Percentiles rank a stretch among this genome's conserved stretches.
These are phyloP conservation scores for Amaranthus palmeri DNA, from an alignment of 148 eudicot species.

Conservation along the genomic window DNA sequence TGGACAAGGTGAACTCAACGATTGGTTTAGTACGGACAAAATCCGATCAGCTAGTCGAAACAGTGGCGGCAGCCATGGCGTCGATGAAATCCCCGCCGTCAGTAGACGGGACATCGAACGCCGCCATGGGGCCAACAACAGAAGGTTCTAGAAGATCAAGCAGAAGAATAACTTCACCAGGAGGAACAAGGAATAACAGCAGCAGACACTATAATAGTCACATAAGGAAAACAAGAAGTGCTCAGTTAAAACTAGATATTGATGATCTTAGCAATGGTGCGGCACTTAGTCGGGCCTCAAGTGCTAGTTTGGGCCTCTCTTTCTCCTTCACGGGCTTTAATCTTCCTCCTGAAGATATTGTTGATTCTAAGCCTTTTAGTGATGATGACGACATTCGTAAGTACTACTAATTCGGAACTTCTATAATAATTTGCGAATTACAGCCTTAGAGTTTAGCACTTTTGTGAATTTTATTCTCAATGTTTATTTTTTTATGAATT, in stretches of 20 bases:
- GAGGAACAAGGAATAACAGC: constrained; percentile 26
- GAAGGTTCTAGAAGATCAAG: constrained; percentile 50
- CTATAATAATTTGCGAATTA: neutral
- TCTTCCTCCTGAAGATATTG: constrained; percentile 68
- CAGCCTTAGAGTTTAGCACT: too few relatives aligned
- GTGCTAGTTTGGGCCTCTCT: constrained; percentile 88
- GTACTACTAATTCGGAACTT: constrained; percentile 2
- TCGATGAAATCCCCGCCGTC: constrained; percentile 39
- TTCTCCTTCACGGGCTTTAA: constrained; percentile 86
- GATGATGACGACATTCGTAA: constrained; percentile 81
- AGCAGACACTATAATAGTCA: constrained; percentile 41
- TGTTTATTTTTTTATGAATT: too few relatives aligned
- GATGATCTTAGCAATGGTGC: constrained; percentile 75
- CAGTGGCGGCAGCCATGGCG: constrained; percentile 46
- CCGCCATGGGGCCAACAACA: constrained; percentile 10
- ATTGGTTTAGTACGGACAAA: constrained; percentile 52
- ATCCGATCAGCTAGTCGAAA: constrained; percentile 71
- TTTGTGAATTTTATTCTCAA: too few relatives aligned
- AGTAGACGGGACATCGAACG: neutral
- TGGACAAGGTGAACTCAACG: constrained; percentile 49
- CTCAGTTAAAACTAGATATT: constrained; percentile 59
- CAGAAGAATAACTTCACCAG: constrained; percentile 33
- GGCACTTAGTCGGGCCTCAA: constrained; percentile 86
- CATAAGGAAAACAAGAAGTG: constrained; percentile 84
- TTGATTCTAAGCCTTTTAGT: constrained; percentile 56